These are phyloP conservation scores for Gossypium aridum DNA, from an alignment of 441 rosid genomes.

Conservation along the genomic window DNA sequence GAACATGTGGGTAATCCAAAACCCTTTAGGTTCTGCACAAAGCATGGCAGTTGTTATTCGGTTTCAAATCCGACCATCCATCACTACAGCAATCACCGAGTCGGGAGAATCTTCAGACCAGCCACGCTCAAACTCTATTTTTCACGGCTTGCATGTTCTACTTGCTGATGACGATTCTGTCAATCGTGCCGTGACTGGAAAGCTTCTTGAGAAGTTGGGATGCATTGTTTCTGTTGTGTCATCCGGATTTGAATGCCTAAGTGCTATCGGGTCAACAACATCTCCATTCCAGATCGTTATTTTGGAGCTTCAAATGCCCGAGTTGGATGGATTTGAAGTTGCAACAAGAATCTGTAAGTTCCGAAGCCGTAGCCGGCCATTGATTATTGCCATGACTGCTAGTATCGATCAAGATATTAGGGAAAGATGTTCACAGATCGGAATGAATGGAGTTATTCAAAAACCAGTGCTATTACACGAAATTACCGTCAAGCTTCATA, in stretches of 20 bases:
- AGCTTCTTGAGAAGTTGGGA: slow-evolving; percentile 78
- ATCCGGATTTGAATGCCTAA: slow-evolving; percentile 74
- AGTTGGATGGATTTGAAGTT: slow-evolving; percentile 80
- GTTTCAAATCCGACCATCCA: slow-evolving; percentile 50
- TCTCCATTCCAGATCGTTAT: slow-evolving; percentile 54
- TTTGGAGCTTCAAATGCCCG: slow-evolving; percentile 78
- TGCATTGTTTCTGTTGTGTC: slow-evolving; percentile 59
- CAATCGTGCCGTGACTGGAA: slow-evolving; percentile 69
- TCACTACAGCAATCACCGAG: slow-evolving; percentile 27
- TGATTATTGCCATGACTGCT: slow-evolving; percentile 62
- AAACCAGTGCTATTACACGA: slow-evolving; percentile 70
- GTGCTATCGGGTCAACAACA: slow-evolving; percentile 42
- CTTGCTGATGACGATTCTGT: slow-evolving; percentile 70
- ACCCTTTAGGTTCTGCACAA: slow-evolving; percentile 47
- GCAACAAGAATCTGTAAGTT: slow-evolving; percentile 63
- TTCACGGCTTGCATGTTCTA: slow-evolving; percentile 66
- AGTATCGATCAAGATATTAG: slow-evolving; percentile 49
- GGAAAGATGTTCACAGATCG: slow-evolving; percentile 61
- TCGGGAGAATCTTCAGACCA: slow-evolving; percentile 50
- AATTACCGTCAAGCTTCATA: slow-evolving; percentile 60
- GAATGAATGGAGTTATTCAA: slow-evolving; percentile 75
- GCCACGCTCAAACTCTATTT: slow-evolving; percentile 45
- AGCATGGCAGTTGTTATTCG: slow-evolving; percentile 60
- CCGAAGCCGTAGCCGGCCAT: slow-evolving; percentile 58
- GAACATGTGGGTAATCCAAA: slow-evolving; percentile 56